Evolutionary conservation across 495 filamentous ascomycete species (phyloP), one percentile per base, ranked within the genome.

Genomic region (Aspergillus taichungensis): DNA sequence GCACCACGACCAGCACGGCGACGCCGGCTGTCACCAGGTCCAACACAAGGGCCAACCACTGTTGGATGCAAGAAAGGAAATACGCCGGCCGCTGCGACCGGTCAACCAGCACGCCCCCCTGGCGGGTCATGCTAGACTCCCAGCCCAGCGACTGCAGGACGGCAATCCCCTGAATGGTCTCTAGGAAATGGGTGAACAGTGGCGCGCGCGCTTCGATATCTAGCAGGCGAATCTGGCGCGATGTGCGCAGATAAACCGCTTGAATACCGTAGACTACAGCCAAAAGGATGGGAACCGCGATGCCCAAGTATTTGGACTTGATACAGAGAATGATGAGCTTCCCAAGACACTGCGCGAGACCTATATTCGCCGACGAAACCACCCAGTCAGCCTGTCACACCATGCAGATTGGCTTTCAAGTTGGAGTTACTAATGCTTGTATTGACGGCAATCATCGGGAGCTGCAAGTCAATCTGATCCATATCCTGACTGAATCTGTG

Each of bases 81-180:
- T 80, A 79, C 74, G 29, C 71, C 65, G 42, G 79, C 55, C 32
- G 70, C 60, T 53, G 73, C 46, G 66, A 79, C 69, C 40, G 62
- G 53, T 89, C 80, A 3, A 88, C 67, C 72, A 66, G 2, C 69
- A 50, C 82, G 85, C 2, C 69, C 65, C 31, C 76, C 59, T 28
- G 13, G 0, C 10, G 8, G 24, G 18, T 24, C 18, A 34, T 13
- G 8, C 30, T 6, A 1, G 27, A 6, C 0, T 68, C 55, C 68
- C 84, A 85, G 40, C 74, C 76, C 54, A 83, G 89, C 1, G 81
- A 79, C 8, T 85, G 78, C 45, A 92, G 85, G 9, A 80, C 88
- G 27, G 76, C 59, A 0, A 87, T 72, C 10, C 86, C 87, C 0
- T 72, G 71, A 4, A 88, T 66, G 18, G 18, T 24, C 18, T 24